Evolutionary conservation across 495 filamentous ascomycete genomes (phyloP), one percentile per base, ranked within the genome.

Genomic region (Aspergillus nidulans): DNA sequence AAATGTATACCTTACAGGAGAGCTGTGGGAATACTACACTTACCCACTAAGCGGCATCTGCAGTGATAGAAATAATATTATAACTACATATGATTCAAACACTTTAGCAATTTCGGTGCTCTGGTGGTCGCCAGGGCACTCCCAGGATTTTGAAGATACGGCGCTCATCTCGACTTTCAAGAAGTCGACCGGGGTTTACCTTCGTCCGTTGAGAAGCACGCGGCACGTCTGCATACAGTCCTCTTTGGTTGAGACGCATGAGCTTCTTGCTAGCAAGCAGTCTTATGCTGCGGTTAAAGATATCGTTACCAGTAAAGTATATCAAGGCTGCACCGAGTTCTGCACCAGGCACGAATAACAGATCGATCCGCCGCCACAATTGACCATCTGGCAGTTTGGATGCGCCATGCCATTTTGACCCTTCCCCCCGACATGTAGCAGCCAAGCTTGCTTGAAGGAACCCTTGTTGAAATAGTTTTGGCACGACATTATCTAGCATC

Each of bases 281-380:
- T 58, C 94, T 70, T 69, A 97, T 81, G 52, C 89, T 94, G 25
- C 92, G 78, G 62, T 98, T 98, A 74, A 98, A 98, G 46, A 97
- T 91, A 63, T 96, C 92, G 61, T 96, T 95, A 1, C 94, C 94
- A 0, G 94, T 97, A 60, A 97, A 98, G 63, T 98, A 98, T 48
- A 98, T 81, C 63, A 97, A 65, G 1, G 94, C 92, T 1, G 94
- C 94, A 3, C 94, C 94, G 38, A 92, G 75, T 70, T 96, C 85
- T 0, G 79, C 76, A 56, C 85, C 82, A 0, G 91, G 91, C 12
- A 96, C 94, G 15, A 96, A 79, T 0, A 98, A 76, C 25, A 97
- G 81, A 65, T 98, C 94, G 55, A 96, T 87, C 1, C 91, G 81
- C 20, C 91, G 80, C 91, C 90, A 95, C 4, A 82, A 59, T 0